Conservation (phyloP, 768 basidiomycete genomes). For the Udeniomyces megalosporus region DNA sequence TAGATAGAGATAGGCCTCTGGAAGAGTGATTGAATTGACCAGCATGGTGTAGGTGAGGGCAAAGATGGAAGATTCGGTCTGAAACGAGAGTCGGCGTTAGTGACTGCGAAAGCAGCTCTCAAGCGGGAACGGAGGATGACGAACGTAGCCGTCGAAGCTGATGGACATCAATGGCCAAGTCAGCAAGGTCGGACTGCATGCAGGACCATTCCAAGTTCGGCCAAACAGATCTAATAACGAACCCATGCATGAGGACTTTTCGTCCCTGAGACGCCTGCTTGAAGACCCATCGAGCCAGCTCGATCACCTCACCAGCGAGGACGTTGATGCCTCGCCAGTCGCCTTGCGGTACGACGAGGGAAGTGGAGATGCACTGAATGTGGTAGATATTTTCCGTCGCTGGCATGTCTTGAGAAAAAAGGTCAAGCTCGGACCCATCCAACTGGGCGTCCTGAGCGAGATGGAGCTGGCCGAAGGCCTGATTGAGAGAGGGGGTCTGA, state of each 20-base stretch:
- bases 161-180: too few species aligned
- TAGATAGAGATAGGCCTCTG: constrained; percentile 82
- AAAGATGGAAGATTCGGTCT: constrained; percentile 80
- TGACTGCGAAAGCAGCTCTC: background rate
- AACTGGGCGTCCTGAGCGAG: background rate
- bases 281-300: constrained; percentile 21
- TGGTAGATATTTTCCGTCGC: constrained; percentile 17
- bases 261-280: constrained; percentile 14
- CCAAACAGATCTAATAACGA: too few species aligned
- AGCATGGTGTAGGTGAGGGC: constrained; percentile 77
- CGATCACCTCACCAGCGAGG: constrained; percentile 18
- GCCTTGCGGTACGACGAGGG: constrained; percentile 5
- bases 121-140: too few species aligned
- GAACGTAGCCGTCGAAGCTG: constrained; percentile 11
- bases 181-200: too few species aligned
- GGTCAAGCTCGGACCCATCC: background rate
- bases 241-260: constrained; percentile 10
- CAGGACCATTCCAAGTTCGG: too few species aligned
- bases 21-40: constrained; percentile 36
- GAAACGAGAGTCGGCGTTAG: background rate
- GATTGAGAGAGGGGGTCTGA: background rate
- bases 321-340: constrained; percentile 6
- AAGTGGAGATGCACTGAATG: constrained; percentile 21
- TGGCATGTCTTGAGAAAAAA: background rate
- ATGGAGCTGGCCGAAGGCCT: too few species aligned